phyloP scores from a whole-genome alignment of 225 moss, liverwort and hornwort species.

The Takakia lepidozioides region DNA sequence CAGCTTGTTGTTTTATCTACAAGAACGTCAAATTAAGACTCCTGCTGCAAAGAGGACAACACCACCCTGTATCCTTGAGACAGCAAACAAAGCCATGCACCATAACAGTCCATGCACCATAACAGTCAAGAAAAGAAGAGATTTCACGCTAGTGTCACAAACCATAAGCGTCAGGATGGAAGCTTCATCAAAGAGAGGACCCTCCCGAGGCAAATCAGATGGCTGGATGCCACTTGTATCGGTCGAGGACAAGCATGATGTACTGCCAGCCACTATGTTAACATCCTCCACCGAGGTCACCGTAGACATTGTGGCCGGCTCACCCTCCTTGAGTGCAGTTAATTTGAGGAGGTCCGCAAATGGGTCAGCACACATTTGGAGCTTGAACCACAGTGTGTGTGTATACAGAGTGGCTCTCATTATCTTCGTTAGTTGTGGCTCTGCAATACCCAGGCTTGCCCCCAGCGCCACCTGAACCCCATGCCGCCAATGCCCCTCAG shows the following conservation, averaged over 20 bases:
- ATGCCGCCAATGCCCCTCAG: neutral
- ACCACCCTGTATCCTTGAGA: neutral
- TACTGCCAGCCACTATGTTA: slow-evolving; percentile 31
- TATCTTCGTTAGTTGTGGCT: slow-evolving; percentile 65
- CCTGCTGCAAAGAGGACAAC: neutral
- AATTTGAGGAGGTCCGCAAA: slow-evolving; percentile 60
- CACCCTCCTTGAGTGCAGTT: slow-evolving; percentile 48
- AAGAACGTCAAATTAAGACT: neutral
- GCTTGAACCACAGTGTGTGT: slow-evolving; percentile 71
- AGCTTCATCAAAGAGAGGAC: slow-evolving; percentile 57
- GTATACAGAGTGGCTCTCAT: slow-evolving; percentile 47
- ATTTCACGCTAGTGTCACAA: too few relatives aligned
- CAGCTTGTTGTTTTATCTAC: neutral
- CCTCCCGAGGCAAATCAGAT: slow-evolving; percentile 42
- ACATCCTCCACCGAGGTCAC: slow-evolving; percentile 19
- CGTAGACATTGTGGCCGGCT: slow-evolving; percentile 13
- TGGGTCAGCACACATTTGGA: slow-evolving; percentile 64
- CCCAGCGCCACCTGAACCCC: slow-evolving; percentile 57
- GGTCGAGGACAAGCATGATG: slow-evolving; percentile 36
- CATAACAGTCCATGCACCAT: too few relatives aligned
- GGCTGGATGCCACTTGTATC: slow-evolving; percentile 53
- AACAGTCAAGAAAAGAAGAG: too few relatives aligned
- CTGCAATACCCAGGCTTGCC: slow-evolving; percentile 71
- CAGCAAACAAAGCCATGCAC: neutral
- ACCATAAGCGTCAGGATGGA: slow-evolving; percentile 66